Conservation (phyloP, 495 filamentous ascomycete genomes). For the Penicillium fimorum region DNA sequence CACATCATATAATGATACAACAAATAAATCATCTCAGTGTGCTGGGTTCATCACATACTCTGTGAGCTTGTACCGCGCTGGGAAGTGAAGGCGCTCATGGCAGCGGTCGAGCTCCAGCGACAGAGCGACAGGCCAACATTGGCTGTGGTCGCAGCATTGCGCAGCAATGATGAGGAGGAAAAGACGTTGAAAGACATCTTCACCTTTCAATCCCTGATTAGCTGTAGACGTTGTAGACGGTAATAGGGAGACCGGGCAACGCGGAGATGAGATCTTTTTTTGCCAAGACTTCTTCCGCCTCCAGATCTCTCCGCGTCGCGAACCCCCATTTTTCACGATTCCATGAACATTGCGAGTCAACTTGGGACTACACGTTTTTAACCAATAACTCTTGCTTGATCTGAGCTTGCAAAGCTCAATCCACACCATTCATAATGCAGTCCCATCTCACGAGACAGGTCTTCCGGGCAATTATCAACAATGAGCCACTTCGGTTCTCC, state of each 20-base stretch:
- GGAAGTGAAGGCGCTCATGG: slow-evolving; percentile 30
- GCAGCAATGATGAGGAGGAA: slow-evolving; percentile 33
- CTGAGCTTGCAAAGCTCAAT: slow-evolving; percentile 2
- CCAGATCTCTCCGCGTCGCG: slow-evolving; percentile 25
- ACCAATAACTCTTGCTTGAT: neutral
- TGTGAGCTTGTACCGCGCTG: slow-evolving; percentile 24
- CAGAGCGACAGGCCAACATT: slow-evolving; percentile 27
- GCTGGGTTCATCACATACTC: slow-evolving; percentile 21
- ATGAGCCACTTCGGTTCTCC: slow-evolving; percentile 55
- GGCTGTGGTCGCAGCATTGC: slow-evolving; percentile 20
- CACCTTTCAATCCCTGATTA: neutral
- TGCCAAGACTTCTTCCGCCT: slow-evolving; percentile 33
- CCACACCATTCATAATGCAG: slow-evolving; percentile 57
- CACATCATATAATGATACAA: neutral
- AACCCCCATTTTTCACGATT: slow-evolving; percentile 10
- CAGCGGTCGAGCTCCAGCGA: slow-evolving; percentile 44
- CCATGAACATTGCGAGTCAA: slow-evolving; percentile 4
- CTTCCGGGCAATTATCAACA: slow-evolving; percentile 67
- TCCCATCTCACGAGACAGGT: slow-evolving; percentile 77
- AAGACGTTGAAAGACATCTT: slow-evolving; percentile 37
- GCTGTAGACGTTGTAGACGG: slow-evolving; percentile 4
- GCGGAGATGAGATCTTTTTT: slow-evolving; percentile 29
- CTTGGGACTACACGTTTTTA: neutral
- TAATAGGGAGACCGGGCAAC: slow-evolving; percentile 10
- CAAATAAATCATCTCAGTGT: neutral